Conservation (phyloP, 23 red algal species). For the Gracilaria gracilis region DNA sequence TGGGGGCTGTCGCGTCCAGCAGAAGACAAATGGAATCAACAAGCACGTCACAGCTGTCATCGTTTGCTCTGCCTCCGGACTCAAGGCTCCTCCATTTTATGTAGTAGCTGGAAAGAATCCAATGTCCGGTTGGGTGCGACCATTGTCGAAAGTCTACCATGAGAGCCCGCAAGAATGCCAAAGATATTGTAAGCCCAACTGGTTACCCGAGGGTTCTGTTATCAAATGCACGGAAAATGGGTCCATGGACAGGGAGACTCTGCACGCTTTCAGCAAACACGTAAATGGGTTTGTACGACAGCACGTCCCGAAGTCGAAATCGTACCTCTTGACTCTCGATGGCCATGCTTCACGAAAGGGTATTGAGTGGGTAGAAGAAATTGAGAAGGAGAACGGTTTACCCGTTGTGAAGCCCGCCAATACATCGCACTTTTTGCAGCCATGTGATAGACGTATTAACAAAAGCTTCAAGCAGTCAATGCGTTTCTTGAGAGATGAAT, state of each 20-base stretch:
- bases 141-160: neutral
- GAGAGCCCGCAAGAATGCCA: neutral
- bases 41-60: neutral
- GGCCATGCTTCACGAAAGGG: slow-evolving; percentile 34
- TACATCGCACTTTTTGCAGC: neutral
- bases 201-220: slow-evolving; percentile 11
- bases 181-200: neutral
- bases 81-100: slow-evolving; percentile 36
- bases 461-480: slow-evolving; percentile 30
- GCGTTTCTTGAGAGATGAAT: neutral
- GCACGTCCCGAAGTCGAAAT: slow-evolving; percentile 3
- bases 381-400: neutral
- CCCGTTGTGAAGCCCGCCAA: slow-evolving; percentile 3
- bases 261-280: slow-evolving; percentile 16
- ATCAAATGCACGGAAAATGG: slow-evolving; percentile 38
- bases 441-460: slow-evolving; percentile 25
- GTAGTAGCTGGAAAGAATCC: slow-evolving; percentile 19
- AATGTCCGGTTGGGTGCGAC: neutral
- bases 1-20: neutral
- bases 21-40: no score
- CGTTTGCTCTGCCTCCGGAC: slow-evolving; percentile 15
- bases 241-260: slow-evolving; percentile 16
- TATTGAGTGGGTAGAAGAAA: slow-evolving; percentile 33
- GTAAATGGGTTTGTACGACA: neutral
- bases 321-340: slow-evolving; percentile 18